A percentile compares a stretch with the other conserved stretches of the same genome.
These are phyloP conservation scores for Erysimum cheiranthoides DNA, from an alignment of 345 rosid genomes.

Conservation along the genomic window DNA sequence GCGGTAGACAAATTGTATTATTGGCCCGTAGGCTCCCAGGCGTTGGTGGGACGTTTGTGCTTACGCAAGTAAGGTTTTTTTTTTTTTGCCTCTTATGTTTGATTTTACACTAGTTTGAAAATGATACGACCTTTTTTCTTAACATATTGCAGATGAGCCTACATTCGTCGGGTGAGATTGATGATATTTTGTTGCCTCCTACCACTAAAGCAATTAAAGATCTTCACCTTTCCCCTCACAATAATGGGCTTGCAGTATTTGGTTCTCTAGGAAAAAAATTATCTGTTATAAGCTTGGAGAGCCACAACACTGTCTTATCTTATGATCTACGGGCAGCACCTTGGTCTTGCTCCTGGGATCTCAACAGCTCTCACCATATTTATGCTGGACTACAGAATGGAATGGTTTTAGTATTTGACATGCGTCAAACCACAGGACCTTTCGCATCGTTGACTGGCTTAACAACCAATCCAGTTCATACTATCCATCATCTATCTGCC, in stretches of 20 bases:
- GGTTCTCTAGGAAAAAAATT: conserved; percentile 83
- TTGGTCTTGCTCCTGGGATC: conserved; percentile 99
- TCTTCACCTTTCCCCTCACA: conserved; percentile 69
- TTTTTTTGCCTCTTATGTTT: conserved; percentile 18
- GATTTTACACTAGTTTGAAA: conserved; percentile 17
- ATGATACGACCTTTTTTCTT: conserved; percentile 25
- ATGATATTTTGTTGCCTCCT: conserved; percentile 67
- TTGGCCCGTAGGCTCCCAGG: conserved; percentile 68
- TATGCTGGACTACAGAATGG: conserved; percentile 96
- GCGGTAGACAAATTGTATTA: conserved; percentile 55
- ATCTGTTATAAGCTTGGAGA: conserved; percentile 79
- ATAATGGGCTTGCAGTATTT: conserved; percentile 62
- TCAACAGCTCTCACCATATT: conserved; percentile 58
- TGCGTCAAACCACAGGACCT: conserved; percentile 74
- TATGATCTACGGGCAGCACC: conserved; percentile 83
- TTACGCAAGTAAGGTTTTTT: conserved; percentile 70
- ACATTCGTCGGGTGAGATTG: conserved; percentile 67
- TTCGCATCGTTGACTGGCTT: conserved; percentile 65
- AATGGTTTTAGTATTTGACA: conserved; percentile 72
- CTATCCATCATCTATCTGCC: conserved; percentile 58
- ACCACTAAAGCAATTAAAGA: conserved; percentile 73
- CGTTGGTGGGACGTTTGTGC: conserved; percentile 59
- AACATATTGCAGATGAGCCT: conserved; percentile 64
- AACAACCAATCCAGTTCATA: conserved; percentile 76
- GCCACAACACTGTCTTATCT: conserved; percentile 67